Evolutionary conservation across 2,329 filamentous ascomycete species (phyloP), one percentile per base, ranked within the genome.

Genomic region (Fusarium sublunatum): DNA sequence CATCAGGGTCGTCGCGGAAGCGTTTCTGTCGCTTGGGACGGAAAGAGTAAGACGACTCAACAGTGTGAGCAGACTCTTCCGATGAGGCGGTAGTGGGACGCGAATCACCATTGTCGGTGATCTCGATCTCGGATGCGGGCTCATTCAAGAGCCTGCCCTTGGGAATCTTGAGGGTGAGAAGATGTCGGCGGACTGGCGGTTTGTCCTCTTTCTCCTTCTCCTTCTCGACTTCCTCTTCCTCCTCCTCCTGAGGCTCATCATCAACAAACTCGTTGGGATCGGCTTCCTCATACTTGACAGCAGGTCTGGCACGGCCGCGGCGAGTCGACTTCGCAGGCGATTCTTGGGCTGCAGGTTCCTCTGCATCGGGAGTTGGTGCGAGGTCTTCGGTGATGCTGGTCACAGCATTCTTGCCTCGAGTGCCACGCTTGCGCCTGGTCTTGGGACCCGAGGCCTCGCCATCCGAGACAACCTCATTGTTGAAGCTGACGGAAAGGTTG

Each of bases 21-120:
- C 82, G 81, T 65, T 83, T 83, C 66, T 83, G 82, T 8, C 82
- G 78, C 71, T 85, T 86, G 26, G 83, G 82, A 5, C 84, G 78
- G 59, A 86, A 80, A 1, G 83, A 83, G 66, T 83, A 83, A 6
- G 76, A 79, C 0, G 83, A 85, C 47, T 82, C 81, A 5, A 74
- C 76, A 2, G 82, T 84, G 32, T 80, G 80, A 3, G 75, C 75
- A 7, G 81, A 82, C 9, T 78, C 81, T 7, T 82, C 84, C 1
- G 84, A 86, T 0, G 82, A 83, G 3, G 85, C 79, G 0, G 83
- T 83, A 0, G 79, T 80, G 1, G 83, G 84, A 3, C 84, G 79
- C 7, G 80, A 80, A 24, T 83, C 81, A 31, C 82, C 81, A 29
- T 77, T 78, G 53, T 77, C 69, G 35, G 73, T 70, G 52, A 77